Percentiles rank a stretch among this genome's conserved stretches.
phyloP scores from a whole-genome alignment of 441 rosid species.

The Bocquillonia castaneifolia region DNA sequence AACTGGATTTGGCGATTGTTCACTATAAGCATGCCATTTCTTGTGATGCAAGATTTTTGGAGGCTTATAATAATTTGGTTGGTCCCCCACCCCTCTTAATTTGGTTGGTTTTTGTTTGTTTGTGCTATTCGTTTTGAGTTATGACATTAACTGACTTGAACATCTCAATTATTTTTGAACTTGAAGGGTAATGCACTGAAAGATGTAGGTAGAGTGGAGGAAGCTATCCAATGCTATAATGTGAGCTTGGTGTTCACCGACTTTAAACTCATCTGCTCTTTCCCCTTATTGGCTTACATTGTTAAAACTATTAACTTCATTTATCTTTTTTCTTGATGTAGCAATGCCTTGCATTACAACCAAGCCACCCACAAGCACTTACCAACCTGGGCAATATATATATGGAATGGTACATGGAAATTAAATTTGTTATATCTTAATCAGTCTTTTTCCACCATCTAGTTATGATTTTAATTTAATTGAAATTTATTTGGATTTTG shows the following conservation, averaged over 20 bases:
- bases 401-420: conserved; percentile 81
- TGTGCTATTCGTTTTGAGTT: background rate
- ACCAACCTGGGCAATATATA: conserved; percentile 96
- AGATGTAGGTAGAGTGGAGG: conserved; percentile 87
- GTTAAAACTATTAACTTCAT: background rate
- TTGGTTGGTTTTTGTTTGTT: background rate
- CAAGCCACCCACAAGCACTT: conserved; percentile 94
- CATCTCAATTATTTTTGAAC: conserved; percentile 18
- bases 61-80: conserved; percentile 98
- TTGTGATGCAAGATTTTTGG: conserved; percentile 79
- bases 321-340: conserved; percentile 33
- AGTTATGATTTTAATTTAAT: background rate
- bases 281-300: conserved; percentile 2
- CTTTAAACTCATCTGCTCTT: background rate
- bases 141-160: conserved; percentile 1
- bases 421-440: conserved; percentile 8
- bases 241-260: conserved; percentile 35
- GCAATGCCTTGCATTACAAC: conserved; percentile 95
- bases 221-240: conserved; percentile 89
- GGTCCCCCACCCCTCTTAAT: conserved; percentile 16
- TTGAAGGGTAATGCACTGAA: conserved; percentile 93
- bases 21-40: conserved; percentile 88
- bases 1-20: conserved; percentile 76
- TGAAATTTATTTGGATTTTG: conserved; percentile 14
- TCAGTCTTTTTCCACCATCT: background rate